phyloP scores from a whole-genome alignment of 768 basidiomycete species.

The Hemileccinum impolitum region DNA sequence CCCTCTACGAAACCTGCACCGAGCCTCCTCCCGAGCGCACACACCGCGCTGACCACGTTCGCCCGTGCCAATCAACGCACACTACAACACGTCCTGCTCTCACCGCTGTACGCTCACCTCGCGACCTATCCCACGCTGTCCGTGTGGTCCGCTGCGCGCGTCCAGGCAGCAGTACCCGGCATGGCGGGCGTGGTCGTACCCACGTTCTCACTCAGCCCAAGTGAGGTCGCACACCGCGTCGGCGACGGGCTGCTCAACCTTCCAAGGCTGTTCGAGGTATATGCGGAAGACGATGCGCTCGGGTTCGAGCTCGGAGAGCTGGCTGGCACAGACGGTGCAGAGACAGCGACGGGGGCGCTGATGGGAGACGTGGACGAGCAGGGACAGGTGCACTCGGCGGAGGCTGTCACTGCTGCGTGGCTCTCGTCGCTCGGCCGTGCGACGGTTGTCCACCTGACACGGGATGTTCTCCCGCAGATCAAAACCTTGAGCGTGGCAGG shows the following conservation, averaged over 20 bases:
- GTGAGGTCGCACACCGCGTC: conserved; percentile 81
- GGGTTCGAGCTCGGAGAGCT: conserved; percentile 84
- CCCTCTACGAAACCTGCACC: conserved; percentile 19
- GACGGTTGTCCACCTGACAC: conserved; percentile 71
- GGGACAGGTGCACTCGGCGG: conserved; percentile 46
- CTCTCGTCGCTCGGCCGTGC: conserved; percentile 84
- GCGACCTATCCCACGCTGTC: conserved; percentile 63
- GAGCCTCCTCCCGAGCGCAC: conserved; percentile 50
- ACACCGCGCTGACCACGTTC: conserved; percentile 56
- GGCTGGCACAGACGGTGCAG: conserved; percentile 57
- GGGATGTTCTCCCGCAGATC: conserved; percentile 68
- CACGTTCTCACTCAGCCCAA: conserved; percentile 90
- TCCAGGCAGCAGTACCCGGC: conserved; percentile 18
- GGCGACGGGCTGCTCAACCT: conserved; percentile 94
- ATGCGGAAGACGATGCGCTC: conserved; percentile 88
- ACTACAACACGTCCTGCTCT: conserved; percentile 79
- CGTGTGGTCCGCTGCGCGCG: conserved; percentile 55
- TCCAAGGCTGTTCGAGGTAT: conserved; percentile 90
- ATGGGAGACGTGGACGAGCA: conserved; percentile 1
- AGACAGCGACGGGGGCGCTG: conserved; percentile 19
- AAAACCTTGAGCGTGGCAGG: conserved; percentile 59
- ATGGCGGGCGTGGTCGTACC: conserved; percentile 60
- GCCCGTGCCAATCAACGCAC: conserved; percentile 72
- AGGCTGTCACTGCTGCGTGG: conserved; percentile 87
- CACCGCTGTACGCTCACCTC: conserved; percentile 76